Conservation (phyloP, 2,329 filamentous ascomycete species). For the Monilinia polystroma region DNA sequence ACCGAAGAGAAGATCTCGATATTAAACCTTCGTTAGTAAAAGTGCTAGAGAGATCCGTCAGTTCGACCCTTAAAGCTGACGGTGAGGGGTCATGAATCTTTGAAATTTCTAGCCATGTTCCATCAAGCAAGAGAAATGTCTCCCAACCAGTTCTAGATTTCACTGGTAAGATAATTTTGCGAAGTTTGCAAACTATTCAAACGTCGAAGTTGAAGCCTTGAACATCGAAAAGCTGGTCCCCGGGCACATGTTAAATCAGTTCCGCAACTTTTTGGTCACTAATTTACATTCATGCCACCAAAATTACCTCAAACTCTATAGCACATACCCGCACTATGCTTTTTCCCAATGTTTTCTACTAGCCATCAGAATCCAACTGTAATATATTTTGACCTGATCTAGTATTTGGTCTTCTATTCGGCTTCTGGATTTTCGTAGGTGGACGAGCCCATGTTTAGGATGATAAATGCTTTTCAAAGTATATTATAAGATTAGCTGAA, state of each 20-base stretch:
- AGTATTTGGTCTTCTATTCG: background rate
- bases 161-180: background rate
- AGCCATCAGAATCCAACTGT: background rate
- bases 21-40: background rate
- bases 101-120: background rate
- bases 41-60: background rate
- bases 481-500: background rate
- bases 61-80: background rate
- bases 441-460: background rate
- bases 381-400: background rate
- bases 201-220: background rate
- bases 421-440: background rate
- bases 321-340: background rate
- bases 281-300: background rate
- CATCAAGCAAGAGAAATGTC: background rate
- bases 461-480: background rate
- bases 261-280: background rate
- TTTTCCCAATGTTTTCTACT: background rate
- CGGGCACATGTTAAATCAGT: background rate
- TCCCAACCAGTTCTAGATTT: background rate
- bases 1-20: background rate
- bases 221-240: background rate
- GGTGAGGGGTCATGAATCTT: background rate
- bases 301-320: background rate
- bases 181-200: background rate